A percentile compares a stretch with the other conserved stretches of the same genome.
Evolutionary conservation across 1,139 yeast genomes (phyloP).

Genomic region (Scheffersomyces lignicola): DNA sequence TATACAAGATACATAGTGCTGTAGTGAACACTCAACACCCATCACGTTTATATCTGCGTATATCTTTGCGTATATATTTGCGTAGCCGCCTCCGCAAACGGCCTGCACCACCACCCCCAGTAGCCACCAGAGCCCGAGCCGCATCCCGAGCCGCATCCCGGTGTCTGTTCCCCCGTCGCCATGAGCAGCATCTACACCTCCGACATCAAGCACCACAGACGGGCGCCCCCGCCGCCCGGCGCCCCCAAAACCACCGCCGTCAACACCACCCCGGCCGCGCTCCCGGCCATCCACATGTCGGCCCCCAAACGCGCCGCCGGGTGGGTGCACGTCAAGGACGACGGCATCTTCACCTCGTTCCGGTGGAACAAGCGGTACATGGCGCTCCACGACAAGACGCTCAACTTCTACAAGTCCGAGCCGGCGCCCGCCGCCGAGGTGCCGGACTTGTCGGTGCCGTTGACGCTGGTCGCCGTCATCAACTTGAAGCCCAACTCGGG

Average conservation of each 20-base stretch:
- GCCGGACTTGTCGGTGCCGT: conserved; percentile 44
- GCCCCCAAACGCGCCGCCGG: conserved; percentile 52
- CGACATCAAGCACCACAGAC: conserved; percentile 45
- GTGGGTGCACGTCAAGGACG: conserved; percentile 92
- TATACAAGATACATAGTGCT: too few species aligned
- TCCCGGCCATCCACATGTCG: conserved; percentile 22
- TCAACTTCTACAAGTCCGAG: conserved; percentile 77
- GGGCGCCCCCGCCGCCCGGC: conserved; percentile 48
- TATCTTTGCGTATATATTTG: too few species aligned
- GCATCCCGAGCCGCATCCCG: too few species aligned
- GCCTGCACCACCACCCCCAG: too few species aligned
- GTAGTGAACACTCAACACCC: too few species aligned
- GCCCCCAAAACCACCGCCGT: conserved; percentile 4
- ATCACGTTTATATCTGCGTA: too few species aligned
- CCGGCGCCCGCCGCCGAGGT: conserved; percentile 23
- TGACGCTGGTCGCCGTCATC: conserved; percentile 39
- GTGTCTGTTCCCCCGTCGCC: too few species aligned
- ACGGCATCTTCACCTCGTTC: conserved; percentile 75
- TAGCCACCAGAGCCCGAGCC: too few species aligned
- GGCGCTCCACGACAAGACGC: conserved; percentile 70
- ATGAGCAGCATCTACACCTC: conserved; percentile 52
- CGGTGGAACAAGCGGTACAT: conserved; percentile 90
- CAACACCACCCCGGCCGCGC: conserved; percentile 7
- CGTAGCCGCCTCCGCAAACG: too few species aligned
- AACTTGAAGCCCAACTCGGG: conserved; percentile 42